Conservation (phyloP, 257 asterid species). For the Galeopsis tetrahit region DNA sequence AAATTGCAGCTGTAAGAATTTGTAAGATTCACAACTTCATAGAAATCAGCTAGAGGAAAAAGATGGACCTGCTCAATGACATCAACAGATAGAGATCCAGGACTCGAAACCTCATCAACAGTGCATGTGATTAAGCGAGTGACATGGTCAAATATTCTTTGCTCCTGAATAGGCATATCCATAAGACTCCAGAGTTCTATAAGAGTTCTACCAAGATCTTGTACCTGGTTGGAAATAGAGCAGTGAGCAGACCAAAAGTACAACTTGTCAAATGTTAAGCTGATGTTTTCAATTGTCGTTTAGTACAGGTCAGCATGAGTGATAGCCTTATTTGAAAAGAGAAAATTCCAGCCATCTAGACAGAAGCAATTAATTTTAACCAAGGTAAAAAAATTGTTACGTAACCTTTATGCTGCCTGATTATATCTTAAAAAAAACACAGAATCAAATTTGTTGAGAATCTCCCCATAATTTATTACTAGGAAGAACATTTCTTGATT, state of each 20-base stretch:
- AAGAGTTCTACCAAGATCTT: constrained; percentile 59
- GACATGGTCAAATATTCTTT: constrained; percentile 52
- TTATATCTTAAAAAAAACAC: neutral
- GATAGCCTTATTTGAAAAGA: constrained; percentile 16
- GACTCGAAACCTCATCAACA: constrained; percentile 45
- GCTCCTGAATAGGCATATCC: constrained; percentile 65
- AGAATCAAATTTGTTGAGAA: constrained; percentile 3
- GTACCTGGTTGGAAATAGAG: constrained; percentile 46
- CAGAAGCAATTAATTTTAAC: constrained; percentile 18
- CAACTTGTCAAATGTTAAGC: constrained; percentile 13
- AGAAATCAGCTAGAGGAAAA: constrained; percentile 22
- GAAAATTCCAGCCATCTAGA: constrained; percentile 19
- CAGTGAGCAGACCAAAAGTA: constrained; percentile 14
- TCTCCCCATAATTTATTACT: neutral
- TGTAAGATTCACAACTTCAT: constrained; percentile 18
- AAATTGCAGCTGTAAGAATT: constrained; percentile 31
- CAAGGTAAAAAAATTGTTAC: neutral
- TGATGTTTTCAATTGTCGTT: neutral
- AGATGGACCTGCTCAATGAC: constrained; percentile 65
- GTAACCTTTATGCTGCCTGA: constrained; percentile 1
- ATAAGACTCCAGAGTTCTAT: constrained; percentile 66
- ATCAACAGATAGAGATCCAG: constrained; percentile 64
- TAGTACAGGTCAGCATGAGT: constrained; percentile 10
- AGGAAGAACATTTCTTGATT: neutral
- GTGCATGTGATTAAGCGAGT: constrained; percentile 49